These are phyloP conservation scores for Fusarium newnesense DNA, from an alignment of 2,329 filamentous ascomycete species.

Conservation along the genomic window DNA sequence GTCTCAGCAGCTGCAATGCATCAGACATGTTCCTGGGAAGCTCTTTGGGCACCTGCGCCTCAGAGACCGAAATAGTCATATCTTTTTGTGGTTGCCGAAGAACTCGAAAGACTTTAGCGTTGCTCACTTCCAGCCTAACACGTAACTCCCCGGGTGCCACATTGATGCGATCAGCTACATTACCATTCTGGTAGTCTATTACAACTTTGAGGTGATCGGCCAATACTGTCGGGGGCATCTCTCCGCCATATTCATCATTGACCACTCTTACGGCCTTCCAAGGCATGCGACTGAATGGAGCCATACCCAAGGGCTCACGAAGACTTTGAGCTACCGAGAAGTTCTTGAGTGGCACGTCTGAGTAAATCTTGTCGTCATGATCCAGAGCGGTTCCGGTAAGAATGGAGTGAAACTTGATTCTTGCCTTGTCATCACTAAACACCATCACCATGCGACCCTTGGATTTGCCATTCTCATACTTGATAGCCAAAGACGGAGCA, in stretches of 20 bases:
- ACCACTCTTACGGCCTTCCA: conserved; percentile 79
- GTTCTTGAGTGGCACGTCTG: conserved; percentile 73
- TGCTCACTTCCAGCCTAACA: conserved; percentile 71
- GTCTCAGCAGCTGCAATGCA: conserved; percentile 68
- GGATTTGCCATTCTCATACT: conserved; percentile 72
- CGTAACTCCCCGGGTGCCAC: conserved; percentile 79
- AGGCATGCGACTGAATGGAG: conserved; percentile 61
- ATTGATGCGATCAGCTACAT: conserved; percentile 85
- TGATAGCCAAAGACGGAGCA: conserved; percentile 75
- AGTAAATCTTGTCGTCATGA: conserved; percentile 74
- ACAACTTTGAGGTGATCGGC: conserved; percentile 81
- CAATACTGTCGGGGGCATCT: conserved; percentile 74
- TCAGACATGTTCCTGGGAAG: conserved; percentile 70
- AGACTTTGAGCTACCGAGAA: conserved; percentile 70
- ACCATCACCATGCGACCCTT: conserved; percentile 80
- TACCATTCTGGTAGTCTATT: conserved; percentile 79
- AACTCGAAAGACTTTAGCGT: conserved; percentile 71
- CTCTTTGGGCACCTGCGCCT: conserved; percentile 71
- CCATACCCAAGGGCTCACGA: conserved; percentile 60
- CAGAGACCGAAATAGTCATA: conserved; percentile 78
- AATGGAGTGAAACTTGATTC: conserved; percentile 76
- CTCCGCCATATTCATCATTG: conserved; percentile 73
- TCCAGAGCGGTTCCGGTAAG: conserved; percentile 78
- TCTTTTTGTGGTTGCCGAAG: conserved; percentile 80
- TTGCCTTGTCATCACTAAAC: conserved; percentile 78